Evolutionary conservation across 176 grass and related monocot species (phyloP), one percentile per base, ranked within the genome.

Genomic region (Lolium rigidum): DNA sequence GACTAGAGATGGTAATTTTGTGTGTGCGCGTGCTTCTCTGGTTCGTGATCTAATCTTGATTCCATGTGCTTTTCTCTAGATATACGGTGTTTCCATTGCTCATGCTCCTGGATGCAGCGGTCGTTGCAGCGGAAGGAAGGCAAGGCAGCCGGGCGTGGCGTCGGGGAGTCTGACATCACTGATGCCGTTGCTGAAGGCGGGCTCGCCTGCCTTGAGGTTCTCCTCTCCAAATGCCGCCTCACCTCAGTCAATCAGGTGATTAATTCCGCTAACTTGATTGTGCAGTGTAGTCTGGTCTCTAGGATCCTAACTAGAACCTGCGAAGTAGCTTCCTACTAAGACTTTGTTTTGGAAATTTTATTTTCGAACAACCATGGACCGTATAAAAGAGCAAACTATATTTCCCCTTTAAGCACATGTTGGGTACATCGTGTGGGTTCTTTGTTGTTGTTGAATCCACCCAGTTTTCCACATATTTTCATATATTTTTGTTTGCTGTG

Each of bases 51-150:
- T 65, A 82, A 83, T 84, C 18, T 66, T 47, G 61, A 49, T 57
- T 80, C 43, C 26, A 20, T 59, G 69, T 67, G 59, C n/a, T 67
- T 87, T 46, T 74, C n/a, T 74, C 28, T 80, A 95, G 93, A n/a
- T 98, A 94, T 50, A 92, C 93, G 21, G 74, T 84, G 77, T 88
- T 95, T 77, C 96, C 91, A 16, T 84, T 98, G 60, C 91, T 95
- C 82, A 80, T 98, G 74, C 81, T 98, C 83, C 84, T 95, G 67
- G 95, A 98, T 76, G 89, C 90, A 15, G 86, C 93, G 31, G 91
- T 98, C 86, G 84, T 51, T 95, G 95, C 75, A 88, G n/a, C n/a
- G 93, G 83, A 94, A 89, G 81, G 87, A 84, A 55, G 84, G 77
- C 79, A 89, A 82, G 79, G 63, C 80, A 14, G 41, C 39, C 10